A percentile compares a stretch with the other conserved stretches of the same genome.
Conservation (phyloP, 768 basidiomycete genomes). For the Pluteus cervinus region DNA sequence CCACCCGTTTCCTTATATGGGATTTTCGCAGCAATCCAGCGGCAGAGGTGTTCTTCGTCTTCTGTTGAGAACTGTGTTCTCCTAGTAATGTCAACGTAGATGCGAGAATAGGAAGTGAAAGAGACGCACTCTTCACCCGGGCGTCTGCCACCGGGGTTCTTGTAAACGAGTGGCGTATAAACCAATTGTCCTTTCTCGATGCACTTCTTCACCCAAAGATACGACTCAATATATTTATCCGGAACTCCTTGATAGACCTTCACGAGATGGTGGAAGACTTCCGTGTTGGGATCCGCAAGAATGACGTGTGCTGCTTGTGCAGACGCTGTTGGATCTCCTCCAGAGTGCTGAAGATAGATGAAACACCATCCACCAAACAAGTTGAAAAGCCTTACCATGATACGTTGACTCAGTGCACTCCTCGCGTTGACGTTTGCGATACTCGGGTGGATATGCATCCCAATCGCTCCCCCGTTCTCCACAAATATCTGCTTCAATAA, state of each 20-base stretch:
- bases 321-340: conserved; percentile 69
- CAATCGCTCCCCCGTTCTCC: conserved; percentile 56
- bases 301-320: conserved; percentile 70
- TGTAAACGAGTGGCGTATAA: conserved; percentile 75
- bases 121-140: conserved; percentile 71
- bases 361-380: not conserved
- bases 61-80: conserved; percentile 73
- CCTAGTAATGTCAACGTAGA: conserved; percentile 27
- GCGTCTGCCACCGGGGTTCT: conserved; percentile 77
- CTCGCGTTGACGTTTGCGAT: conserved; percentile 76
- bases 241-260: conserved; percentile 65
- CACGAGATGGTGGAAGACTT: conserved; percentile 68
- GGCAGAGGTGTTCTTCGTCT: conserved; percentile 69
- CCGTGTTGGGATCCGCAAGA: conserved; percentile 74
- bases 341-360: conserved; percentile 55
- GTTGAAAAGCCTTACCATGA: conserved; percentile 43
- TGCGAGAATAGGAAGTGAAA: conserved; percentile 1
- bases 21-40: conserved; percentile 79
- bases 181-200: conserved; percentile 59
- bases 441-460: conserved; percentile 77
- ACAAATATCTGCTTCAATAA: conserved; percentile 72
- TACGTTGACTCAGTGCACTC: conserved; percentile 58
- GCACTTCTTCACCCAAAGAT: conserved; percentile 81
- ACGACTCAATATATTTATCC: conserved; percentile 74
- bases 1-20: conserved; percentile 81